A percentile compares a stretch with the other conserved stretches of the same genome.
Evolutionary conservation across 306 rosid species (phyloP).

Genomic region (Quercus berberidifolia): DNA sequence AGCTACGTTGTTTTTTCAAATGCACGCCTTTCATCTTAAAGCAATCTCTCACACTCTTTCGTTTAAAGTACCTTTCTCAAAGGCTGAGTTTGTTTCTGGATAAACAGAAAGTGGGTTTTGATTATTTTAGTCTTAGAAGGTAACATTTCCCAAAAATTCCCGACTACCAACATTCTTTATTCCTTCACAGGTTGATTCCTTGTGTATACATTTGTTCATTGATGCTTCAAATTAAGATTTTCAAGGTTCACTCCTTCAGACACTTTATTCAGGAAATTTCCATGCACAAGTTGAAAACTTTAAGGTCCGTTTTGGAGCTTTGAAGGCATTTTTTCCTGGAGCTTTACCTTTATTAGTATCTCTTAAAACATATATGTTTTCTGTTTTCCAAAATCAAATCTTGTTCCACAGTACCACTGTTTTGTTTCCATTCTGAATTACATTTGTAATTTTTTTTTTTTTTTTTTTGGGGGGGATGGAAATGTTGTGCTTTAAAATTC

Average conservation of each 20-base stretch:
- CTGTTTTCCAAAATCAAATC: not conserved
- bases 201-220: not conserved
- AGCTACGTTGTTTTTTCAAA: conserved; percentile 29
- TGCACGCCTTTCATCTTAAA: conserved; percentile 25
- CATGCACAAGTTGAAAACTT: not conserved
- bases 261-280: not conserved
- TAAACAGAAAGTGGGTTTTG: not conserved
- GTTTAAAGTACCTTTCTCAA: conserved; percentile 38
- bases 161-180: not conserved
- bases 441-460: no score
- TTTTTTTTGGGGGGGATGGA: no score
- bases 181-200: not conserved
- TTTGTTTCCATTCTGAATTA: no score
- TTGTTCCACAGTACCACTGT: no score
- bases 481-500: not conserved
- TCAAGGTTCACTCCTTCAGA: no score
- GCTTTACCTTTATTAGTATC: not conserved
- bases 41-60: conserved; percentile 9
- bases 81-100: conserved; percentile 9
- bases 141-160: not conserved
- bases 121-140: not conserved
- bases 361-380: not conserved
- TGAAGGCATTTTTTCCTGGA: not conserved
- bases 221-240: not conserved
- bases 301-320: not conserved